Conservation (phyloP, 352 stramenopile species). For the Globisporangium nodosum region DNA sequence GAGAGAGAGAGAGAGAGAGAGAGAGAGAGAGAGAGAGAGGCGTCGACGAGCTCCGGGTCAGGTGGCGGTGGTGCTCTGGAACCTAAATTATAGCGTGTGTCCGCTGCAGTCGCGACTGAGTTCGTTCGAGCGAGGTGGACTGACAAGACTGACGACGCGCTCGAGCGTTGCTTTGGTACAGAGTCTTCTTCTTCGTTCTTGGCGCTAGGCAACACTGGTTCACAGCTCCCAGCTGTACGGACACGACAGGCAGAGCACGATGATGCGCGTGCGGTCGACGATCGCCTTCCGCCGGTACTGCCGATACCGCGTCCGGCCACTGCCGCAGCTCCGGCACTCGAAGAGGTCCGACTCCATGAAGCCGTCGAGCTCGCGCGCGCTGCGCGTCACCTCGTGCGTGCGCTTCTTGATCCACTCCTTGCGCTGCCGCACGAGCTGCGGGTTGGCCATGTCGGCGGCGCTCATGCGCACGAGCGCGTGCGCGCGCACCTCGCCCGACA, state of each 20-base stretch:
- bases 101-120: conserved; percentile 1
- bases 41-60: background rate
- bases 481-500: conserved; percentile 49
- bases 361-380: conserved; percentile 52
- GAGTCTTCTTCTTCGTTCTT: background rate
- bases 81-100: conserved; percentile 15
- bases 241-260: conserved; percentile 74
- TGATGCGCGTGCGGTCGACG: conserved; percentile 77
- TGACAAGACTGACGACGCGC: too few relatives aligned
- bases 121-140: background rate
- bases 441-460: conserved; percentile 80
- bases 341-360: conserved; percentile 78
- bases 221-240: conserved; percentile 77
- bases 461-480: conserved; percentile 70
- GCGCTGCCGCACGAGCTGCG: conserved; percentile 69
- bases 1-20: too few relatives aligned
- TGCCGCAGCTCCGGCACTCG: conserved; percentile 76
- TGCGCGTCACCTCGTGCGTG: conserved; percentile 78
- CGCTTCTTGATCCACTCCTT: conserved; percentile 85
- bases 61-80: conserved; percentile 5
- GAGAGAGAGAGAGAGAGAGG: background rate
- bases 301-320: conserved; percentile 66
- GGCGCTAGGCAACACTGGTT: conserved; percentile 4
- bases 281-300: conserved; percentile 82
- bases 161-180: background rate